Percentiles rank a stretch among this genome's conserved stretches.
phyloP scores from a whole-genome alignment of 1,284 basidiomycete species.

The Macrocybe sp. region DNA sequence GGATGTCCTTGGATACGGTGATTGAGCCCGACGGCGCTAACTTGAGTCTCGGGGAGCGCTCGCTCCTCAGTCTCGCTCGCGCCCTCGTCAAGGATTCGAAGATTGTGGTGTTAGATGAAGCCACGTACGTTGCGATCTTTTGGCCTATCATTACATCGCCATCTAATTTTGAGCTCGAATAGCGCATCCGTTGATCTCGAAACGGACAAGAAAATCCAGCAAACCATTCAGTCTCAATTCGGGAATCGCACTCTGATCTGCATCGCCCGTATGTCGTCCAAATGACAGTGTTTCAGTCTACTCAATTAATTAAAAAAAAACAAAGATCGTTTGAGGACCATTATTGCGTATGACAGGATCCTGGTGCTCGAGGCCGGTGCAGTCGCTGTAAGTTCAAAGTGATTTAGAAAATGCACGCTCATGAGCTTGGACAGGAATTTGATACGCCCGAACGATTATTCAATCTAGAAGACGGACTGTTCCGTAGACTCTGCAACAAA shows the following conservation, averaged over 20 bases:
- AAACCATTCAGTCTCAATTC: slow-evolving; percentile 74
- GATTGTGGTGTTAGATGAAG: slow-evolving; percentile 64
- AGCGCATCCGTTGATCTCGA: slow-evolving; percentile 86
- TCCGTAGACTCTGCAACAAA: slow-evolving; percentile 63
- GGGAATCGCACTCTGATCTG: slow-evolving; percentile 76
- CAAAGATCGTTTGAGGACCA: slow-evolving; percentile 81
- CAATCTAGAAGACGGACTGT: slow-evolving; percentile 47
- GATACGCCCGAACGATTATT: slow-evolving; percentile 64
- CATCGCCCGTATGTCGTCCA: slow-evolving; percentile 53
- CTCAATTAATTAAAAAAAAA: slow-evolving; percentile 31
- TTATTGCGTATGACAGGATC: slow-evolving; percentile 82
- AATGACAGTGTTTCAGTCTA: slow-evolving; percentile 1
- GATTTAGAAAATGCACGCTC: not conserved
- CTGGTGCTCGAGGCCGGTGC: slow-evolving; percentile 78
- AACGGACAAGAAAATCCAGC: slow-evolving; percentile 84
- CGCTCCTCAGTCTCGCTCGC: not conserved
- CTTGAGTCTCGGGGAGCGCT: not conserved
- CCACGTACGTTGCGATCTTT: not conserved
- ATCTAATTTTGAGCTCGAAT: slow-evolving; percentile 1
- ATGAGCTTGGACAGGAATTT: slow-evolving; percentile 45
- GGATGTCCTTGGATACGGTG: slow-evolving; percentile 61
- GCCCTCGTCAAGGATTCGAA: slow-evolving; percentile 18
- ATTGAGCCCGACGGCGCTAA: slow-evolving; percentile 3
- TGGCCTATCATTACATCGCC: not conserved
- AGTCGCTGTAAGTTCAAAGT: slow-evolving; percentile 44